Conservation (phyloP, 2,329 filamentous ascomycete species). For the Zymoseptoria brevis region DNA sequence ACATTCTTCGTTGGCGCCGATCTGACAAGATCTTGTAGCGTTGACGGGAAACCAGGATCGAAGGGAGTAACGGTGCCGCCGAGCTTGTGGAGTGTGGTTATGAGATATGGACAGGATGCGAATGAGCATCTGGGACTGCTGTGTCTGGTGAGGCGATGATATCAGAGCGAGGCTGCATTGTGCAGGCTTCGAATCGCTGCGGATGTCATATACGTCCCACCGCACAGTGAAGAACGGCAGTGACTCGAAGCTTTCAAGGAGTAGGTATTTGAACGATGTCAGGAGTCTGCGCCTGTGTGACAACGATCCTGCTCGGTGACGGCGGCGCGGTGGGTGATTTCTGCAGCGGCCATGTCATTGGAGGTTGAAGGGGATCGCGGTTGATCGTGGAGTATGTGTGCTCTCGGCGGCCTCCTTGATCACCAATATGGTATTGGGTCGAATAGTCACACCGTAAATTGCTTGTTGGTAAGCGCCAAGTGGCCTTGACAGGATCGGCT, state of each 20-base stretch:
- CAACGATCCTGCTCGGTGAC: no score
- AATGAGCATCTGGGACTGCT: neutral
- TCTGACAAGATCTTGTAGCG: no score
- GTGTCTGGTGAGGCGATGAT: neutral
- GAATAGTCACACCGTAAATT: constrained; percentile 19
- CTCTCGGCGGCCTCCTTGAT: constrained; percentile 22
- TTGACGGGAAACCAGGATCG: neutral
- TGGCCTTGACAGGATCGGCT: neutral
- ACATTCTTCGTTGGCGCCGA: no score
- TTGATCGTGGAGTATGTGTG: constrained; percentile 43
- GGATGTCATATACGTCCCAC: neutral
- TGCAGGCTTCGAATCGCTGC: neutral
- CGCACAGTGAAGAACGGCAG: neutral
- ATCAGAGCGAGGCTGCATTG: neutral
- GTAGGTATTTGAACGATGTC: no score
- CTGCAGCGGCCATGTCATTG: no score
- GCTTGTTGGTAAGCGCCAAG: neutral
- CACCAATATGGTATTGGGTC: constrained; percentile 18
- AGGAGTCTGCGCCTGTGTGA: no score
- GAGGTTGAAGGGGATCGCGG: no score
- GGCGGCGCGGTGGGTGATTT: no score
- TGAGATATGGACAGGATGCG: no score
- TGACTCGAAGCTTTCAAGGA: no score
- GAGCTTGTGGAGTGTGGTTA: neutral
- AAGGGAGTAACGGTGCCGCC: neutral